Evolutionary conservation across 495 filamentous ascomycete genomes (phyloP), one percentile per base, ranked within the genome.

Genomic region (Tirmania nivea): DNA sequence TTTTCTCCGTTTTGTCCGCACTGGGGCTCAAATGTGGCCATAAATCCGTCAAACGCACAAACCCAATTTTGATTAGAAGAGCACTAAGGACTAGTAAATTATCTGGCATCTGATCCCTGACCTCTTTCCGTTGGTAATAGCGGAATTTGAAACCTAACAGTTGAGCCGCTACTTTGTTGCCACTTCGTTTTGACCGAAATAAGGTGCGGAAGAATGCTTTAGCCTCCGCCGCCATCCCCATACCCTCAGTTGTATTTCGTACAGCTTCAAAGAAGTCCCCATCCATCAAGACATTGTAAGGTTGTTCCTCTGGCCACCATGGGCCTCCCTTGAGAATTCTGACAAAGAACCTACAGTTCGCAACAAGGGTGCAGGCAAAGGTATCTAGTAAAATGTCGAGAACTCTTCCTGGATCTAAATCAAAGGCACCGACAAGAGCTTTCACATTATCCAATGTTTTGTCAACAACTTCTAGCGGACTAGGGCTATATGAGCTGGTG

Each of bases 121-220:
- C 84, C 8, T 76, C 70, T 16, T 78, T 77, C 8, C 82, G 83
- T 34, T 77, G 73, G 62, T 99, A 99, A 68, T 94, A 95, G 34
- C 86, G 83, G 49, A 99, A 76, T 65, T 99, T 99, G 74, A 99
- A 96, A 8, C 92, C 92, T 25, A 99, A 78, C 31, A 99, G 74
- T 63, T 95, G 88, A 10, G 92, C 92, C 1, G 92, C 92, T 53
- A 88, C 80, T 42, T 79, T 76, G 60, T 94, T 99, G 48, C 92
- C 92, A 14, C 54, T 65, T 58, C 35, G 62, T 55, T 55, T 55
- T 31, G 48, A 17, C 12, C 21, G 21, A 12, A 19, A 17, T 6
- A 31, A 50, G 20, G 48, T 25, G 65, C 94, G 86, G 60, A 92
- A 96, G 67, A 84, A 96, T 9, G 86, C 89, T 35, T 78, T 75